Evolutionary conservation across 2,329 filamentous ascomycete genomes (phyloP), one percentile per base, ranked within the genome.

Genomic region (Trichophyton schoenleinii): DNA sequence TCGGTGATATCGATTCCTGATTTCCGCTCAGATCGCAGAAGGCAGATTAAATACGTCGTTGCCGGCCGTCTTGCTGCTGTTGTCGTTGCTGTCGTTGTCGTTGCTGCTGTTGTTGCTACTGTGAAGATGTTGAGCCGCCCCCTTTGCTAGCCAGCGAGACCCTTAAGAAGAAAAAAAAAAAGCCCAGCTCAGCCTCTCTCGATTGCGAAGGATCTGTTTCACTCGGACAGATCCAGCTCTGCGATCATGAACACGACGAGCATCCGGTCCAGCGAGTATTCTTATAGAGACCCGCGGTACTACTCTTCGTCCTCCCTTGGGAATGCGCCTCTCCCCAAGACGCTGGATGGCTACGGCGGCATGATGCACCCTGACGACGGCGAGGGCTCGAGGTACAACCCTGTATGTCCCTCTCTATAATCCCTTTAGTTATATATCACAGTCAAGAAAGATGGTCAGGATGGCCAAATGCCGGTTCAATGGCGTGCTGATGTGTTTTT

Each of bases 291-390:
- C 63, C 70, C 73, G 25, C 69, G 70, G 62, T 73, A 75, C 63
- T 69, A 70, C 5, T 72, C 74, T 5, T 68, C 70, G 9, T 68
- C 70, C 57, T 71, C 72, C 44, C 71, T 70, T 60, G 72, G 70
- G 58, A 66, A 66, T 38, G 68, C 70, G 59, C 67, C 28, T 31
- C 28, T 31, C 28, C 28, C 71, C 59, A 82, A 80, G 67, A 75
- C 76, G 20, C 74, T 85, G 62, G 80, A 86, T 60, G 82, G 81
- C 49, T 87, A 87, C 70, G 78, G 79, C 58, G 81, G 84, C 63
- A 77, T 81, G 60, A 68, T 81, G 60, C 79, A 78, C 64, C 78
- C 79, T 7, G 82, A 82, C 65, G 78, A 81, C 67, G 77, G 75
- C 63, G 80, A 83, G 55, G 79, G 74, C 63, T 77, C 81, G 48